Evolutionary conservation across 768 basidiomycete genomes (phyloP).

Genomic region (Imleria badia): DNA sequence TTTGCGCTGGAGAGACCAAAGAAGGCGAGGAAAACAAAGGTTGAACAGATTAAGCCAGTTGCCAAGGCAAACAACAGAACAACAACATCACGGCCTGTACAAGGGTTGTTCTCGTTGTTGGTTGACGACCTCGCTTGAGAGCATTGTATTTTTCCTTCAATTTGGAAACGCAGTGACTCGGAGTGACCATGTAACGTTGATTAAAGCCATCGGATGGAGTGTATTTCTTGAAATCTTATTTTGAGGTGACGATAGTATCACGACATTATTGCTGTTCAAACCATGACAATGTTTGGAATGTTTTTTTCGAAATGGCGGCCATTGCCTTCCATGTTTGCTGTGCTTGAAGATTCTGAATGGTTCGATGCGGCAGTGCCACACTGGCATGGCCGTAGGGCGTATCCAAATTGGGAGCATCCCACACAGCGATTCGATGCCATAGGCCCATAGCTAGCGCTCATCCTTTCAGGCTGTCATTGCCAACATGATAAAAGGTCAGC

Average conservation of each 20-base stretch:
- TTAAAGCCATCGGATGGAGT: background rate
- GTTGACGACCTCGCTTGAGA: constrained; percentile 37
- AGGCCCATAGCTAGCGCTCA: too few relatives aligned
- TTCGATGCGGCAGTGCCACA: too few relatives aligned
- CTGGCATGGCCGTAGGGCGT: too few relatives aligned
- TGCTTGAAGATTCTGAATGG: too few relatives aligned
- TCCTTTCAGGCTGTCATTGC: too few relatives aligned
- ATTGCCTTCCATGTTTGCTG: too few relatives aligned
- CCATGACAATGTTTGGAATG: too few relatives aligned
- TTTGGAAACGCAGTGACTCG: background rate
- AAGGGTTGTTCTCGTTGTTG: constrained; percentile 42
- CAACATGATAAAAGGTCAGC: background rate
- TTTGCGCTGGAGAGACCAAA: constrained; percentile 50
- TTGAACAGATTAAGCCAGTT: constrained; percentile 10
- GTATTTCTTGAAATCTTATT: background rate
- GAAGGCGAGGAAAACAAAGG: constrained; percentile 40
- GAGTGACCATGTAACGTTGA: background rate
- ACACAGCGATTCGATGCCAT: too few relatives aligned
- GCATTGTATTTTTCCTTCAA: background rate
- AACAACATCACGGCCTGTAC: constrained; percentile 4
- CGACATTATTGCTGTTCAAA: background rate
- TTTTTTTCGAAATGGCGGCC: too few relatives aligned
- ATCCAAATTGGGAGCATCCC: too few relatives aligned
- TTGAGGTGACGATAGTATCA: background rate
- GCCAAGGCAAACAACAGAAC: constrained; percentile 26